Conservation (phyloP, 148 eudicot species). For the Camellia japonica region DNA sequence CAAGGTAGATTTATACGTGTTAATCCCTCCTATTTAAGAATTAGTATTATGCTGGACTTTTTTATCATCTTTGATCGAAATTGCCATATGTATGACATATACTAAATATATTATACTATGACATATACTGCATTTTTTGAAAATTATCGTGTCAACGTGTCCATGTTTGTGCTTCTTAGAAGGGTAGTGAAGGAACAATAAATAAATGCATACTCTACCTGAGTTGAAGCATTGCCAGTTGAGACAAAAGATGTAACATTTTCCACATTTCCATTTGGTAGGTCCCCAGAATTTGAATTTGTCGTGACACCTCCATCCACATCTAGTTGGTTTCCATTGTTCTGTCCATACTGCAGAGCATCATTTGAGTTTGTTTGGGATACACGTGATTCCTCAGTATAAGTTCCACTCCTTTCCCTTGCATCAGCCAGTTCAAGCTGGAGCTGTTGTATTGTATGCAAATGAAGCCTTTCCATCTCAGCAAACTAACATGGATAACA, state of each 20-base stretch:
- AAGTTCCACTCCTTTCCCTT: constrained; percentile 53
- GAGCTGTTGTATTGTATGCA: constrained; percentile 71
- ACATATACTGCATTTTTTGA: too few relatives aligned
- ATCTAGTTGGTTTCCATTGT: constrained; percentile 53
- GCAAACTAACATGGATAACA: constrained; percentile 50
- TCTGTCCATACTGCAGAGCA: constrained; percentile 47
- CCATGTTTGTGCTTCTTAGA: too few relatives aligned
- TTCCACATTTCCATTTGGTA: constrained; percentile 59
- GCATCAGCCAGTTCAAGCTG: constrained; percentile 72
- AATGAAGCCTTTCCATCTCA: constrained; percentile 89
- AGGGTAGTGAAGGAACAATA: too few relatives aligned
- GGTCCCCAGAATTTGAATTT: constrained; percentile 37
- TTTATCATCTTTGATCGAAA: too few relatives aligned
- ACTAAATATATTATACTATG: too few relatives aligned
- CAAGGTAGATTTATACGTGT: too few relatives aligned
- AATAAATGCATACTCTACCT: constrained; percentile 35
- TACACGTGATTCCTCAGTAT: constrained; percentile 40
- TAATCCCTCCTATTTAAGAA: too few relatives aligned
- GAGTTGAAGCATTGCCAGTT: constrained; percentile 44
- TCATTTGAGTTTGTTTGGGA: constrained; percentile 46
- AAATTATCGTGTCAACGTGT: too few relatives aligned
- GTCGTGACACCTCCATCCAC: constrained; percentile 43
- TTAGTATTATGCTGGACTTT: too few relatives aligned
- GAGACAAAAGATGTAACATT: constrained; percentile 45
- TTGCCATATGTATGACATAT: too few relatives aligned